Conservation (phyloP, 228 moss, liverwort and hornwort genomes). For the Sphagnum magellanicum region DNA sequence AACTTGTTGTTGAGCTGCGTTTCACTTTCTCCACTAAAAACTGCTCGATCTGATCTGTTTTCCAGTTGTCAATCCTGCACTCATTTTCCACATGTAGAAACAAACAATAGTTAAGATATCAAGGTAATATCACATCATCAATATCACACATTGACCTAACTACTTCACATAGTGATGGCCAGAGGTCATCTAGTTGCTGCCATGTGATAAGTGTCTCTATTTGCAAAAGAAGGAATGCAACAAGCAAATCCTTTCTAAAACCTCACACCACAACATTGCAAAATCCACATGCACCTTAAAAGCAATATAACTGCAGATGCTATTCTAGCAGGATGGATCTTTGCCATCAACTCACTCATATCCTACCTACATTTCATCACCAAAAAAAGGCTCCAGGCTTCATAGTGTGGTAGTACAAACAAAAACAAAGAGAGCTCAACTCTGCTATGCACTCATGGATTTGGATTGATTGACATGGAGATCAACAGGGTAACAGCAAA, state of each 20-base stretch:
- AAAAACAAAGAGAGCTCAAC: background rate
- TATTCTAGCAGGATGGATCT: background rate
- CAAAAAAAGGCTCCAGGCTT: too few species aligned
- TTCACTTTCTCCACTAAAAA: slow-evolving; percentile 57
- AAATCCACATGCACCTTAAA: background rate
- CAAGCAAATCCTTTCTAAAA: too few species aligned
- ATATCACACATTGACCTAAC: background rate
- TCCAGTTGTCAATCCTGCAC: slow-evolving; percentile 70
- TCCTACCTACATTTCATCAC: too few species aligned
- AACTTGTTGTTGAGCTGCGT: slow-evolving; percentile 10
- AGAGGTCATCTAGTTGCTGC: background rate
- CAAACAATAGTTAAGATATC: background rate
- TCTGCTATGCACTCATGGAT: background rate
- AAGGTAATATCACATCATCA: background rate
- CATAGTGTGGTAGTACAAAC: background rate
- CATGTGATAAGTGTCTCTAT: background rate
- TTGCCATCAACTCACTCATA: background rate
- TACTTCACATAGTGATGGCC: background rate
- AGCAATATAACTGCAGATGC: background rate
- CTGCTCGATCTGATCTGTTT: slow-evolving; percentile 65
- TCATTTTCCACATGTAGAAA: background rate
- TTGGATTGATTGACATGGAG: background rate
- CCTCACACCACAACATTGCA: background rate
- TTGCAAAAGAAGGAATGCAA: too few species aligned
- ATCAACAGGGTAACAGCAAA: background rate